Base-by-base conservation (phyloP, 176 grass and related monocot species). In the Paspalum notatum region DNA sequence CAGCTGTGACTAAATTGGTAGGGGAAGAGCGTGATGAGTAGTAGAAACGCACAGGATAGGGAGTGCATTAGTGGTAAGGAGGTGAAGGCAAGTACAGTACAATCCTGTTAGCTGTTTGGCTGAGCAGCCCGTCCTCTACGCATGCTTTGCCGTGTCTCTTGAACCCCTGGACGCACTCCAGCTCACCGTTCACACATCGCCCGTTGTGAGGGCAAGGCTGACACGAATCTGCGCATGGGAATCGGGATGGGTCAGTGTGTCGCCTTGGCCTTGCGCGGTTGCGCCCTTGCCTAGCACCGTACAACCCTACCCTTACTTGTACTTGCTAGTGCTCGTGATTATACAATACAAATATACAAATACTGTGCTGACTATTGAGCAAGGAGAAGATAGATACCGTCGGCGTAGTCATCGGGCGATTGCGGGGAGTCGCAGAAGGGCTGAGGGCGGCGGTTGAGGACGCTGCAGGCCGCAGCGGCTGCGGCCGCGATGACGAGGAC, bases 401-500 rank as follows among this genome's bases (percentile, higher is more conserved):
- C 42, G 68, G 63, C 4, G 75, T 88, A 82, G 68, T 84, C 59
- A 48, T 78, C 60, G 59, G 62, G 44, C 9, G 24, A 47, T 49
- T 63, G 58, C 26, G 37, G 44, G 79, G 77, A 91, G 84, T 98
- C 92, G 83, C 95, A 98, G 60, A 93, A 98, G 52, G 92, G 77
- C 26, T 75, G 80, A 40, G 85, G 90, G 47, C 85, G 70, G 60
- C 81, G 89, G 37, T 83, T 91, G 74, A 98, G 42, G 47, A 91
- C 67, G 61, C 60, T 93, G 83, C 92, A 98, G 46, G 43, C 83
- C 7, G 75, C 43, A 38, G 87, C 89, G 5, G 86, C 87, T 8
- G 87, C 87, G 45, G 87, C 92, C 4, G 95, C 92, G 83, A 98
- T 98, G 56, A 71, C 70, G 85, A 98, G 48, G 56, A 94, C 87